Evolutionary conservation across 169 alveolate genomes (phyloP), one percentile per base, ranked within the genome.

Genomic region (Eimeria necatrix): DNA sequence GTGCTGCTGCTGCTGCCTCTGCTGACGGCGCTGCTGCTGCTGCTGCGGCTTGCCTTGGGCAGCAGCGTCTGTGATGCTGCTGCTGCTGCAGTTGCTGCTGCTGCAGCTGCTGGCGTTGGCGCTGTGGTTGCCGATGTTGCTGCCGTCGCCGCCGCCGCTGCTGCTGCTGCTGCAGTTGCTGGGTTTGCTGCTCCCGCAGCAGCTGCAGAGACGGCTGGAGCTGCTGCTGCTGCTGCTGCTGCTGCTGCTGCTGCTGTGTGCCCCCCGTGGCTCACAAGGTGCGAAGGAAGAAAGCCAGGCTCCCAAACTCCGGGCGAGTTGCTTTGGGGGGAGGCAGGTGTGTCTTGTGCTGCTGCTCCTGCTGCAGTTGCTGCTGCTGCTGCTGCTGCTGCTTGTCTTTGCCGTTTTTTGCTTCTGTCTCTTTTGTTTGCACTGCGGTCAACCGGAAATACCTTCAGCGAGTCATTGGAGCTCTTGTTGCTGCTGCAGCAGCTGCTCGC

Each of bases 221-320:
- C 86, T 32, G 86, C 61, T 10, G 86, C 86, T 14, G 86, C 86
- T 4, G 14, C 86, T 32, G 56, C 86, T 12, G 51, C 49, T 71
- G 51, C 49, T 5, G 81, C 52, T 24, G 52, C 81, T 71, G n/a
- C n/a, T n/a, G n/a, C n/a, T n/a, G n/a, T n/a, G n/a, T n/a, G n/a
- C n/a, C n/a, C n/a, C n/a, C n/a, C n/a, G n/a, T n/a, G n/a, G n/a
- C n/a, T n/a, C n/a, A n/a, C n/a, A n/a, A n/a, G n/a, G n/a, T n/a
- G n/a, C n/a, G n/a, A n/a, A n/a, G n/a, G n/a, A n/a, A n/a, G n/a
- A n/a, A n/a, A n/a, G n/a, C n/a, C n/a, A n/a, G n/a, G n/a, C n/a
- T n/a, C n/a, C n/a, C n/a, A n/a, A n/a, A n/a, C n/a, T n/a, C n/a
- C n/a, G n/a, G n/a, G n/a, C n/a, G n/a, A n/a, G n/a, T n/a, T n/a